Evolutionary conservation across 768 basidiomycete genomes (phyloP).

Genomic region (Strobilomyces dryophilus): DNA sequence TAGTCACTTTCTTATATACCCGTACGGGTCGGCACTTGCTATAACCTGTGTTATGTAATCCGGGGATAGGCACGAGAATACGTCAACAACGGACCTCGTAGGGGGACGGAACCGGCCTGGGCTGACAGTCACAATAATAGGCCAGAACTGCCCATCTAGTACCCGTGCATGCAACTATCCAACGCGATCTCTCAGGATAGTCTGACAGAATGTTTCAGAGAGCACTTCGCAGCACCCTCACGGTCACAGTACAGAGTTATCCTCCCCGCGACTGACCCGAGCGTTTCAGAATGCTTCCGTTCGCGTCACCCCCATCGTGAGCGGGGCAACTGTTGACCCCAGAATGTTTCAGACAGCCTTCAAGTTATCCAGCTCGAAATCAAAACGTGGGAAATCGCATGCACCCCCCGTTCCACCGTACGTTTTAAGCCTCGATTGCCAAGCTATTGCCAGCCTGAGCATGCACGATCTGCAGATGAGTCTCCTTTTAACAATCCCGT

Average conservation of each 20-base stretch:
- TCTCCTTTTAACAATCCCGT: background rate
- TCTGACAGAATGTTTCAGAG: background rate
- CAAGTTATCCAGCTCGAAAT: background rate
- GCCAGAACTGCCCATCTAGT: too few species aligned
- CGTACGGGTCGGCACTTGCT: conserved; percentile 9
- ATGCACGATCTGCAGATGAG: background rate
- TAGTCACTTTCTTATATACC: conserved; percentile 2
- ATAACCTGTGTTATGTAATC: conserved; percentile 15
- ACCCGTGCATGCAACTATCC: background rate
- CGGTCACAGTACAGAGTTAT: background rate
- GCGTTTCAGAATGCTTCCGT: background rate
- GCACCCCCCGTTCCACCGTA: background rate
- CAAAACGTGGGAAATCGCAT: background rate
- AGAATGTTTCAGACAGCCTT: background rate
- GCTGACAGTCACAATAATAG: too few species aligned
- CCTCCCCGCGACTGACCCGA: background rate
- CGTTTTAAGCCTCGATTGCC: conserved; percentile 8
- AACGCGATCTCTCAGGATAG: background rate
- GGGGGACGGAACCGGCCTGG: conserved; percentile 10
- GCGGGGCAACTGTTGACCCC: background rate
- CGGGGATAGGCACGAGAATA: conserved; percentile 14
- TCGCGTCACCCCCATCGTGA: background rate
- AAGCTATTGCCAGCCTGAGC: background rate
- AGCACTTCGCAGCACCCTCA: background rate
- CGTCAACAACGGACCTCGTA: conserved; percentile 2